Base-by-base conservation (phyloP, 768 basidiomycete genomes). In the Hygrophoropsis aurantiaca region DNA sequence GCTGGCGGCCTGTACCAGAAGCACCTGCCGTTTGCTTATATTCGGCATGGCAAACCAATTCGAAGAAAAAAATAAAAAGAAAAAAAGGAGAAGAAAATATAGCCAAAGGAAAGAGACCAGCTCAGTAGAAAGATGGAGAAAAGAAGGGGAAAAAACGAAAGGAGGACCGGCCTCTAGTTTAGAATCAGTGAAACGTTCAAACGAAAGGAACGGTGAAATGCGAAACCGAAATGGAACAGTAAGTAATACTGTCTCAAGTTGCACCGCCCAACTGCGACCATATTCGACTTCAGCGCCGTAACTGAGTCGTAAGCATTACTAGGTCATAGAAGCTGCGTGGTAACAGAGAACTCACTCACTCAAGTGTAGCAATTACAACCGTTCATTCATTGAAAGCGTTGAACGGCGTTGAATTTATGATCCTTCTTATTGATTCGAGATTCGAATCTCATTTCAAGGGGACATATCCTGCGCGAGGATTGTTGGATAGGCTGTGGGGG, bases 91-190 rank as follows among this genome's bases (percentile, higher is more conserved):
- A n/a, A 25, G 40, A 39, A 11, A 30, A 21, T 11, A 36, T 37
- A 25, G 19, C 27, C 26, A 37, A 50, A 44, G 18, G 37, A 43
- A 44, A 15, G 55, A 62, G 61, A 47, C 61, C 60, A 58, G 62
- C 61, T 62, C 56, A 7, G 46, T 48, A 46, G 44, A 37, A 25
- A 41, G 36, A 20, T n/a, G 35, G 13, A 33, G 34, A 37, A 37
- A 43, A 33, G 44, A 37, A 23, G 23, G 37, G 15, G 37, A 19
- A 42, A 25, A 13, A 32, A 36, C 38, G 3, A 37, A 48, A 44
- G 33, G 44, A 47, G 44, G 44, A 24, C 49, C 49, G 46, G 52
- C 44, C 50, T 46, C 44, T 32, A 52, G 19, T 24, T 36, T 44
- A 23, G 37, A 6, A 37, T 44, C 36, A 11, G 42, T 19, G 11